Base-by-base conservation (phyloP, 2,329 filamentous ascomycete genomes). In the Xylariales sp. region DNA sequence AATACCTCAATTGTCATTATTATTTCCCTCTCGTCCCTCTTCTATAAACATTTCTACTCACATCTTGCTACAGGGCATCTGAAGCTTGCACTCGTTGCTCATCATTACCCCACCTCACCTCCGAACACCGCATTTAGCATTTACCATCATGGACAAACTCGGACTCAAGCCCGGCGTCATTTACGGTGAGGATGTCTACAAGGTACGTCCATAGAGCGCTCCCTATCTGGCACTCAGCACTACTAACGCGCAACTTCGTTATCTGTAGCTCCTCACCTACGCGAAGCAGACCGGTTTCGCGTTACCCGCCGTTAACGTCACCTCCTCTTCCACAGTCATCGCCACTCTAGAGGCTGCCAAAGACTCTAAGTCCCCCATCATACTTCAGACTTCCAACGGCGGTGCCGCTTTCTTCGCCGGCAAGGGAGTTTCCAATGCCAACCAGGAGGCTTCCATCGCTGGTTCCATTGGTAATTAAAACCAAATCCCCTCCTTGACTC, bases 351-450 rank as follows among this genome's bases (percentile, higher is more conserved):
- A 99, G 88, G 96, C 96, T 80, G 96, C 96, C 76, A 91, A 93
- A 78, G 94, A 98, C 83, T 86, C 90, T 80, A 97, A 97, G 83
- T 87, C 93, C 69, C 96, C 96, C 76, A 91, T 97, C 83, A 92
- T 97, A 83, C 90, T 98, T 75, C 96, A 98, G 86, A 87, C 93
- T 78, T 97, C 93, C 77, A 93, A 98, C 84, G 96, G 96, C 79
- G 94, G 94, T 84, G 92, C 93, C 72, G 94, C 94, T 77, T 97
- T 91, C 88, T 97, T 97, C 80, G 93, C 92, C 76, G 94, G 93
- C 82, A 95, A 95, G 91, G 93, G 92, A 80, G 89, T 97, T 77
- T 84, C 88, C 84, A 97, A 97, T 81, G 79, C 78, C 71, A 83
- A 94, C 84, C 96, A 97, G 85, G 86, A 90, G 77, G 95, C 94